Base-by-base conservation (phyloP, 352 stramenopile species). In the Globisporangium ultimum region DNA sequence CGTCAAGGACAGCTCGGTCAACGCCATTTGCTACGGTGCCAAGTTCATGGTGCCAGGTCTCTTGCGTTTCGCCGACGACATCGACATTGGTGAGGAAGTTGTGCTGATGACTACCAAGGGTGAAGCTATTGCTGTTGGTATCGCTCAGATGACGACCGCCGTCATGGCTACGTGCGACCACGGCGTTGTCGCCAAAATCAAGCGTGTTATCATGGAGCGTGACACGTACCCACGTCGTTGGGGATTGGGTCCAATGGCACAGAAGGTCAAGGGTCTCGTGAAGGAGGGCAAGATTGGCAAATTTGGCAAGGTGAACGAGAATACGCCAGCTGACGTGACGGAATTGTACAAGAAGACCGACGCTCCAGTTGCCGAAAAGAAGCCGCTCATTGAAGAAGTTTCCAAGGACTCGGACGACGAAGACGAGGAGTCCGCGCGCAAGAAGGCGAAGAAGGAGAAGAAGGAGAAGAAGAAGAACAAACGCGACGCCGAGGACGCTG, bases 101-200 rank as follows among this genome's bases (percentile, higher is more conserved):
- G 97, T 99, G 49, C 79, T 99, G 8, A 99, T 99, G 94, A 99
- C 97, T 24, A 99, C 97, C 55, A 99, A 99, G 88, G 98, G 98
- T 48, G 98, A 99, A 72, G 98, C 98, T 2, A 98, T 99, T 66
- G 97, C 97, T 36, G 86, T 99, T 0, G 98, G 91, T 18, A 98
- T 99, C 66, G 98, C 98, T 0, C 97, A 99, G 80, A 99, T 99
- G 98, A 99, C 96, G 0, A 99, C 98, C 0, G 88, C 97, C 10
- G 97, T 99, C 46, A 99, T 99, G 97, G 97, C 97, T 10, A 99
- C 97, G 34, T 98, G 96, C 58, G 98, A 99, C 91, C 98, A 99
- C 77, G 98, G 98, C 20, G 93, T 99, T 10, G 98, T 99, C 11
- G 97, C 97, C 41, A 99, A 99, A 88, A 99, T 99, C 72, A 99